Evolutionary conservation across 768 basidiomycete species (phyloP).

Genomic region (Lenzites betulinus): DNA sequence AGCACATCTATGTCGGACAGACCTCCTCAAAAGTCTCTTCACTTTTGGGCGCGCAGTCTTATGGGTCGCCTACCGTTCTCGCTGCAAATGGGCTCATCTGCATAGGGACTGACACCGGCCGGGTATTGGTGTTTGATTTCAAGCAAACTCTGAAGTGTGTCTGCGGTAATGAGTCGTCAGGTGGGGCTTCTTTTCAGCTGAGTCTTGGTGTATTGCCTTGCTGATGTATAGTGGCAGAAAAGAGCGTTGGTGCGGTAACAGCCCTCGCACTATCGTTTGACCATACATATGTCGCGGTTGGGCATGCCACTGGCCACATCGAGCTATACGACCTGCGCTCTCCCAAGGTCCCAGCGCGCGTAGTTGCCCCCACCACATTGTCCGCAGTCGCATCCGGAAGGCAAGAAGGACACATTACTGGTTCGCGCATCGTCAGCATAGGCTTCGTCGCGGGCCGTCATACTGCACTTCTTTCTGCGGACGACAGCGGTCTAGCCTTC

Average conservation of each 20-base stretch:
- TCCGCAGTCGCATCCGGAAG: slow-evolving; percentile 71
- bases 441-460: slow-evolving; percentile 90
- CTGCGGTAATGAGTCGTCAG: slow-evolving; percentile 68
- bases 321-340: slow-evolving; percentile 82
- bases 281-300: slow-evolving; percentile 89
- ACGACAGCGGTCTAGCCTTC: slow-evolving; percentile 90
- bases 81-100: slow-evolving; percentile 88
- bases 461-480: slow-evolving; percentile 89
- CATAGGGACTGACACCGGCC: slow-evolving; percentile 81
- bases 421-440: slow-evolving; percentile 77
- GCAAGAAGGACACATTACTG: slow-evolving; percentile 83
- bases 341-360: slow-evolving; percentile 66
- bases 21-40: slow-evolving; percentile 62
- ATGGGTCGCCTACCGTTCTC: slow-evolving; percentile 76
- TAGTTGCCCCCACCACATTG: slow-evolving; percentile 68
- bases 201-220: slow-evolving; percentile 15
- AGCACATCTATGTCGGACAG: slow-evolving; percentile 54
- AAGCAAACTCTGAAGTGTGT: slow-evolving; percentile 80
- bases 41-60: slow-evolving; percentile 56
- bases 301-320: slow-evolving; percentile 82
- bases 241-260: slow-evolving; percentile 73
- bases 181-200: slow-evolving; percentile 42
- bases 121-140: slow-evolving; percentile 85
- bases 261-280: slow-evolving; percentile 91
- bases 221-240: slow-evolving; percentile 44